Evolutionary conservation across 495 filamentous ascomycete genomes (phyloP).

Genomic region (Penicillium soppii): DNA sequence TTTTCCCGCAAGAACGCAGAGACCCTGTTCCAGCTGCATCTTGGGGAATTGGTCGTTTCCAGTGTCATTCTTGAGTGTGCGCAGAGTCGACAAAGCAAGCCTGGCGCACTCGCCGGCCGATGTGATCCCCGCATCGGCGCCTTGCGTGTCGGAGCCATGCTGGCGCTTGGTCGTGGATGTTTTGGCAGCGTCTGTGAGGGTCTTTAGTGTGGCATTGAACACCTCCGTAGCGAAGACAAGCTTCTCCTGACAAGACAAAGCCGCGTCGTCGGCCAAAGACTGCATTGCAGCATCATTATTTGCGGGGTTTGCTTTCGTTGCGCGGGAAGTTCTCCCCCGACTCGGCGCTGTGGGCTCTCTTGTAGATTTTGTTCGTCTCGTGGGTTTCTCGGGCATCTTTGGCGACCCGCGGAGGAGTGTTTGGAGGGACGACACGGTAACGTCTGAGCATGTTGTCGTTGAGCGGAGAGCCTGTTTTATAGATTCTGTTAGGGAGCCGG

Average conservation of each 20-base stretch:
- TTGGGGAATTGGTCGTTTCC: conserved; percentile 53
- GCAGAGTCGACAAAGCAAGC: conserved; percentile 67
- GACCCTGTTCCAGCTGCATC: conserved; percentile 80
- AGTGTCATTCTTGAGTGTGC: conserved; percentile 54
- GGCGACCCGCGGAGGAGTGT: conserved; percentile 38
- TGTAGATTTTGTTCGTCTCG: conserved; percentile 24
- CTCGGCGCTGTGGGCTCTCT: conserved; percentile 19
- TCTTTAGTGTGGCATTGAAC: conserved; percentile 73
- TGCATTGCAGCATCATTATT: conserved; percentile 28
- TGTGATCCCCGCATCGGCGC: conserved; percentile 30
- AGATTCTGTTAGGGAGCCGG: conserved; percentile 39
- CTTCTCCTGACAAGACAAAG: conserved; percentile 58
- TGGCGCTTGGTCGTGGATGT: conserved; percentile 17
- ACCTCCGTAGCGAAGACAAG: conserved; percentile 76
- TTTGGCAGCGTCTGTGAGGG: conserved; percentile 72
- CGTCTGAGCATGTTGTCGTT: conserved; percentile 46
- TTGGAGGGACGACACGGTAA: conserved; percentile 47
- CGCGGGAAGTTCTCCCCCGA: conserved; percentile 35
- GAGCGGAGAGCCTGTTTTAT: conserved; percentile 51
- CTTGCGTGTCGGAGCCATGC: conserved; percentile 35
- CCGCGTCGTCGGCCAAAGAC: conserved; percentile 32
- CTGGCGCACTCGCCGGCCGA: conserved; percentile 72
- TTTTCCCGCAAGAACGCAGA: conserved; percentile 72
- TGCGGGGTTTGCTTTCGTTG: conserved; percentile 33
- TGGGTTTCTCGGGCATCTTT: conserved; percentile 27